Conservation (phyloP, 139 green algal species). For the Closterium sp. region DNA sequence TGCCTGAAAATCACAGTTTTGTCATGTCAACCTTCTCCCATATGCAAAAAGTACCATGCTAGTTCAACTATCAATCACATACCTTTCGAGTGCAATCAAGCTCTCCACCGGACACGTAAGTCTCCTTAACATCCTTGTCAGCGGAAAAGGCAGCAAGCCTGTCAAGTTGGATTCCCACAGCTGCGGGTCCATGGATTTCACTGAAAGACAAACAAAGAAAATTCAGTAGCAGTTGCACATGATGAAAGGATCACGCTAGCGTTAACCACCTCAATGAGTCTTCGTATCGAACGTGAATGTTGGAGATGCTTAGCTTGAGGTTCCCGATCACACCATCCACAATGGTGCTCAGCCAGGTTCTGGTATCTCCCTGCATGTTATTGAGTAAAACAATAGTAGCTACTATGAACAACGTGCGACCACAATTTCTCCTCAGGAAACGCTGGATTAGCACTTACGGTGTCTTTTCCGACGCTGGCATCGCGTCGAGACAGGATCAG, state of each 20-base stretch:
- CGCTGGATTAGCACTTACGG: neutral
- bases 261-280: slow-evolving; percentile 28
- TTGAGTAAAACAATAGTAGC: neutral
- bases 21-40: neutral
- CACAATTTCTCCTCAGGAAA: neutral
- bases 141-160: neutral
- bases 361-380: neutral
- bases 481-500: neutral
- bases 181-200: neutral
- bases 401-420: neutral
- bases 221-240: neutral
- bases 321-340: slow-evolving; percentile 61
- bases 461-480: neutral
- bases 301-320: slow-evolving; percentile 82
- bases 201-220: neutral
- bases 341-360: neutral
- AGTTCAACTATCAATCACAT: neutral
- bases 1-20: neutral
- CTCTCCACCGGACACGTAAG: neutral
- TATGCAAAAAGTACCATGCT: neutral
- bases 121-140: neutral
- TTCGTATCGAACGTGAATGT: slow-evolving; percentile 87
- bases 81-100: neutral
- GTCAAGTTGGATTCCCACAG: neutral
- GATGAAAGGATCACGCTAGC: neutral